Conservation (phyloP, 306 rosid genomes). For the Glycine soja region DNA sequence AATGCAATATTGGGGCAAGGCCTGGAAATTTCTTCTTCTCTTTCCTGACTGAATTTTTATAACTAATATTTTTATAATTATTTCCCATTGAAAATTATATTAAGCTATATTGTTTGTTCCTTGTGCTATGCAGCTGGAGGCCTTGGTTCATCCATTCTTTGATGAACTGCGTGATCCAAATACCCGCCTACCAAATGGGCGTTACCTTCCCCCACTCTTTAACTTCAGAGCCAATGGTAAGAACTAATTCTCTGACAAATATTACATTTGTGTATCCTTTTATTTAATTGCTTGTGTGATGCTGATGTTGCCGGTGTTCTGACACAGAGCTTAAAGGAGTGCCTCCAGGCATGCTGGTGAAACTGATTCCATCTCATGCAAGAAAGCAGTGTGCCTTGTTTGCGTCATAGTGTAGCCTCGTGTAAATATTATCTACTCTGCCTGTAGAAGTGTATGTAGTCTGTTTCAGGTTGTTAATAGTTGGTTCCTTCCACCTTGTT, state of each 20-base stretch:
- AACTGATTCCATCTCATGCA: constrained; percentile 86
- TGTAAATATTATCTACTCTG: constrained; percentile 36
- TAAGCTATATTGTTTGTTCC: constrained; percentile 5
- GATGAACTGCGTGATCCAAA: constrained; percentile 88
- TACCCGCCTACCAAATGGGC: constrained; percentile 86
- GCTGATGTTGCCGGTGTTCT: constrained; percentile 30
- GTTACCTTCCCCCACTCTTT: constrained; percentile 84
- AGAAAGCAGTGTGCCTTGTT: constrained; percentile 79
- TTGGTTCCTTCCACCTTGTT: constrained; percentile 28
- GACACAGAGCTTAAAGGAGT: constrained; percentile 83
- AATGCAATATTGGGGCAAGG: background rate
- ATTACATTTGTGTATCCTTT: background rate
- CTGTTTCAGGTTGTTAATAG: constrained; percentile 46
- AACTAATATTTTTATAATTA: background rate
- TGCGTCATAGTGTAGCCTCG: constrained; percentile 49
- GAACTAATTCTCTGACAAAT: constrained; percentile 3
- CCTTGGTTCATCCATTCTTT: constrained; percentile 84
- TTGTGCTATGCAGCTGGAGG: constrained; percentile 73
- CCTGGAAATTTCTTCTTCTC: background rate
- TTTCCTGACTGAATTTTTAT: background rate
- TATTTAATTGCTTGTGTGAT: constrained; percentile 5
- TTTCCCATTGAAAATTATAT: background rate
- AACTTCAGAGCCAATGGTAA: constrained; percentile 90
- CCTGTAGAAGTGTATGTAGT: constrained; percentile 53
- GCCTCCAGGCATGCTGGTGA: constrained; percentile 77